These are phyloP conservation scores for Pilatotrama ljubarskyi DNA, from an alignment of 768 basidiomycete genomes.

Conservation along the genomic window DNA sequence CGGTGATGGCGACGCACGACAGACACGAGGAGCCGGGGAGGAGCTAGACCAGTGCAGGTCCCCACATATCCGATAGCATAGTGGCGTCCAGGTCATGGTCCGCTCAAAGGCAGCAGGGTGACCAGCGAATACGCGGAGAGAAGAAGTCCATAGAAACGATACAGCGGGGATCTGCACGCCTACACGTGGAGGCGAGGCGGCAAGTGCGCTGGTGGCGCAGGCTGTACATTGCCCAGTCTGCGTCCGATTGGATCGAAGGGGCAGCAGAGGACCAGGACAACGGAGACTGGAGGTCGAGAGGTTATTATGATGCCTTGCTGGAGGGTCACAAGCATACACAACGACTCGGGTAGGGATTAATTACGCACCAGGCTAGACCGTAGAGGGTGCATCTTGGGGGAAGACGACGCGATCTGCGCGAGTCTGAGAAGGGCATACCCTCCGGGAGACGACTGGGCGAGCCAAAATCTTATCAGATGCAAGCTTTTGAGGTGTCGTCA, in stretches of 20 bases:
- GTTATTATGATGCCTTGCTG: conserved; percentile 1
- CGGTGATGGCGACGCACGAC: conserved; percentile 2
- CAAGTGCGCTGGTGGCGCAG: conserved; percentile 1
- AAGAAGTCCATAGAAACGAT: conserved; percentile 15
- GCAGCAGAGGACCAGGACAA: conserved; percentile 10
- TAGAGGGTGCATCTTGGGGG: conserved; percentile 8
- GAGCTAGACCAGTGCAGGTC: conserved; percentile 3
- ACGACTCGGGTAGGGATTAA: conserved; percentile 10
- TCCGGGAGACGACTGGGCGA: background rate
- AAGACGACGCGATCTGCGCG: conserved; percentile 17
- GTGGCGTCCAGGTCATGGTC: background rate
- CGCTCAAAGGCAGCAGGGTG: conserved; percentile 1
- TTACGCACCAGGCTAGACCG: conserved; percentile 18
- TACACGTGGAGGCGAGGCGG: conserved; percentile 10
- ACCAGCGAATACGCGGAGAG: background rate
- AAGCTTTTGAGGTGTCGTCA: background rate
- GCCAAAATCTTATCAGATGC: conserved; percentile 12
- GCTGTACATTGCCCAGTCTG: background rate
- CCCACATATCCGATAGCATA: background rate
- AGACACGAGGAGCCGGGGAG: conserved; percentile 7
- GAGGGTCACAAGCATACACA: conserved; percentile 16
- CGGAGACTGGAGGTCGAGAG: conserved; percentile 13
- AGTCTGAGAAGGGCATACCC: conserved; percentile 4
- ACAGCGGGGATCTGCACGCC: conserved; percentile 14
- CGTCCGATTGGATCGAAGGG: conserved; percentile 5